These are phyloP conservation scores for Nicotiana benthamiana DNA, from an alignment of 257 asterid genomes.

Conservation along the genomic window DNA sequence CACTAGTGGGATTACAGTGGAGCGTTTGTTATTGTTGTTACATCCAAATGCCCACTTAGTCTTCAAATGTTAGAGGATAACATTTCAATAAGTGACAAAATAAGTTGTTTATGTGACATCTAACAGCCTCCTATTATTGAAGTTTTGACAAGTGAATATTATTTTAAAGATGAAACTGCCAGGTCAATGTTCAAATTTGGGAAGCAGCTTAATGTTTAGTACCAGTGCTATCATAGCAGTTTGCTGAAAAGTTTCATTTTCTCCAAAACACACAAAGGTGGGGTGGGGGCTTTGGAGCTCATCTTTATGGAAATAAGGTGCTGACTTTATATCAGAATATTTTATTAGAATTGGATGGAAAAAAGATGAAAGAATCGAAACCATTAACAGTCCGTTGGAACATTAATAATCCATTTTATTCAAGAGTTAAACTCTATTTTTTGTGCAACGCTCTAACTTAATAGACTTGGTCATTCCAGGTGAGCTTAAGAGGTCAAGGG, in stretches of 20 bases:
- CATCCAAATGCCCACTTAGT: too few species aligned
- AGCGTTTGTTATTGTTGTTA: too few species aligned
- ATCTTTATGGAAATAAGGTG: background rate
- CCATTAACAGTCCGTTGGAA: background rate
- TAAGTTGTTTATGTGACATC: background rate
- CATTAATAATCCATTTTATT: background rate
- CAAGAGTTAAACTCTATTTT: background rate
- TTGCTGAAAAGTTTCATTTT: background rate
- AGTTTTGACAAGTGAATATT: background rate
- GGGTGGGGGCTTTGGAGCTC: background rate
- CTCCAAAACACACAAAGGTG: background rate
- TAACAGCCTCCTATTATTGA: background rate
- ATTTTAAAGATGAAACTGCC: background rate
- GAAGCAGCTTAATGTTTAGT: background rate
- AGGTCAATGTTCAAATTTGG: background rate
- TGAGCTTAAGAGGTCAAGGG: background rate
- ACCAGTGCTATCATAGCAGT: background rate
- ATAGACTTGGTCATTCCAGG: background rate
- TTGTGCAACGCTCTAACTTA: background rate
- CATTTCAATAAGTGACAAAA: too few species aligned
- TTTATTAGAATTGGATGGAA: background rate
- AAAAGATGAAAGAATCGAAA: too few species aligned
- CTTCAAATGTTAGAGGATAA: background rate
- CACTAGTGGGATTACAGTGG: too few species aligned
- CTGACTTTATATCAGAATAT: background rate